Conservation (phyloP, 345 rosid genomes). For the Arabidopsis suecica region DNA sequence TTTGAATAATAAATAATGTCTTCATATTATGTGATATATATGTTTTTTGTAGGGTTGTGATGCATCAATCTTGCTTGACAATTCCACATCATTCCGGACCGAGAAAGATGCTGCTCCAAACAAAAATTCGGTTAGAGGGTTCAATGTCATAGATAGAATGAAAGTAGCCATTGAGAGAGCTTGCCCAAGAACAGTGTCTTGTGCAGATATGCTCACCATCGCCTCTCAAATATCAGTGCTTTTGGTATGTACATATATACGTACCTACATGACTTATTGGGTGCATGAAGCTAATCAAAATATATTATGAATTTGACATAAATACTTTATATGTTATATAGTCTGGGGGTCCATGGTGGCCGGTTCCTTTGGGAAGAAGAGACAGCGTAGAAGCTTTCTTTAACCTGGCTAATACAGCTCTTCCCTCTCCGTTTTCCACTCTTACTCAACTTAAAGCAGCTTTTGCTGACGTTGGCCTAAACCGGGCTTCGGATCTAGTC, state of each 20-base stretch:
- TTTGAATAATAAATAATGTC: not conserved
- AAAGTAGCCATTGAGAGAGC: slow-evolving; percentile 52
- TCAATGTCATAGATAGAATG: slow-evolving; percentile 57
- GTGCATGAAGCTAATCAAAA: not conserved
- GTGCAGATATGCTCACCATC: slow-evolving; percentile 59
- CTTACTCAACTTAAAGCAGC: slow-evolving; percentile 28
- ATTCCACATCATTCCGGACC: slow-evolving; percentile 41
- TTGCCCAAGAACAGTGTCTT: slow-evolving; percentile 58
- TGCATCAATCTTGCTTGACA: slow-evolving; percentile 60
- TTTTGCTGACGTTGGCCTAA: slow-evolving; percentile 43
- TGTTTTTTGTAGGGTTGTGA: slow-evolving; percentile 60
- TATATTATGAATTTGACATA: slow-evolving; percentile 3
- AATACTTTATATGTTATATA: not conserved
- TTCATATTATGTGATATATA: not conserved
- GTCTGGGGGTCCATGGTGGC: slow-evolving; percentile 54
- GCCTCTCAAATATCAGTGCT: slow-evolving; percentile 51
- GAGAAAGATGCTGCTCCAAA: slow-evolving; percentile 62
- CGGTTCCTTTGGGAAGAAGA: slow-evolving; percentile 45
- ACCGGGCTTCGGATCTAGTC: slow-evolving; percentile 41
- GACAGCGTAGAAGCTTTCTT: slow-evolving; percentile 46
- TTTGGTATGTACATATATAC: slow-evolving; percentile 36
- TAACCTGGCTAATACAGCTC: slow-evolving; percentile 38
- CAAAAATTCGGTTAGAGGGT: slow-evolving; percentile 63
- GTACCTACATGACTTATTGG: not conserved
- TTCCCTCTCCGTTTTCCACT: slow-evolving; percentile 40